Percentiles rank a stretch among this genome's conserved stretches.
Evolutionary conservation across 179 eudicot genomes (phyloP).

Genomic region (Nepenthes alata): DNA sequence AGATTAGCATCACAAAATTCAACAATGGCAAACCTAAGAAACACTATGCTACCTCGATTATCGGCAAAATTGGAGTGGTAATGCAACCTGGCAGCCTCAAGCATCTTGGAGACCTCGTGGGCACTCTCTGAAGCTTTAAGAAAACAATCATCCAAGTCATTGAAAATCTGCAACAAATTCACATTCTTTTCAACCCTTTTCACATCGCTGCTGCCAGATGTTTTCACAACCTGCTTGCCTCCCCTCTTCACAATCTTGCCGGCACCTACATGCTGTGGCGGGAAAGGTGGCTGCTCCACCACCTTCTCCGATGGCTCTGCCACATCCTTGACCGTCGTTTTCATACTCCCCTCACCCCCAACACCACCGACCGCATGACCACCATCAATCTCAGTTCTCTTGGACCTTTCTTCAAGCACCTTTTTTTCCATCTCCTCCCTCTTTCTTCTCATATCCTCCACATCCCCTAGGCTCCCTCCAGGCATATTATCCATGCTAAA

Average conservation of each 20-base stretch:
- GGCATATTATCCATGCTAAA: constrained; percentile 18
- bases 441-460: constrained; percentile 14
- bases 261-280: constrained; percentile 11
- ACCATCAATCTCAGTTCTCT: constrained; percentile 6
- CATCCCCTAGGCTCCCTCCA: constrained; percentile 22
- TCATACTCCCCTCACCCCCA: constrained; percentile 7
- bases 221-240: constrained; percentile 24
- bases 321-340: constrained; percentile 5
- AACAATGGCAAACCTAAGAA: neutral
- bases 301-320: constrained; percentile 5
- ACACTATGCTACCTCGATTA: constrained; percentile 29
- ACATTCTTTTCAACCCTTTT: constrained; percentile 20
- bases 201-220: constrained; percentile 22
- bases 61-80: constrained; percentile 87
- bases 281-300: constrained; percentile 12
- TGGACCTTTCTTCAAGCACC: constrained; percentile 16
- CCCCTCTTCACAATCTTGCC: constrained; percentile 25
- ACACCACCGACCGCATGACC: constrained; percentile 1
- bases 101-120: constrained; percentile 65
- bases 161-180: constrained; percentile 41
- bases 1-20: neutral
- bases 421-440: constrained; percentile 8
- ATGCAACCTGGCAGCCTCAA: constrained; percentile 78
- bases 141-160: constrained; percentile 64
- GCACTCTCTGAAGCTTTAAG: constrained; percentile 74